phyloP scores from a whole-genome alignment of 2,329 filamentous ascomycete species.

The Alternaria viburni region DNA sequence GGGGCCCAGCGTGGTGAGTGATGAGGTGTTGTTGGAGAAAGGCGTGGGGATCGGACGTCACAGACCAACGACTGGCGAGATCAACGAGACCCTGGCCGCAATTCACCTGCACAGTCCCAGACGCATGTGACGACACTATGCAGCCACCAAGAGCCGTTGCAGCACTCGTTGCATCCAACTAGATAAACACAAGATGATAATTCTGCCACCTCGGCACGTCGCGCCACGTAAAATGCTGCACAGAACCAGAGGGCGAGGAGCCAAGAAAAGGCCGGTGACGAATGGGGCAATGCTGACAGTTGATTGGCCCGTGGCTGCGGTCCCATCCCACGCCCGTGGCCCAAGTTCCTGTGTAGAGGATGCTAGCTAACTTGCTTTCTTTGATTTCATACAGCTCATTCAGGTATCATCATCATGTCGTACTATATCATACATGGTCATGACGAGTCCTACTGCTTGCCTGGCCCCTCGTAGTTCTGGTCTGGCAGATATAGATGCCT shows the following conservation, averaged over 20 bases:
- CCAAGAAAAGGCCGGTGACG: neutral
- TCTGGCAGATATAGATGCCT: slow-evolving; percentile 96
- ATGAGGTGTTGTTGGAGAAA: slow-evolving; percentile 28
- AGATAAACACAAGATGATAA: neutral
- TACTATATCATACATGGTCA: too few species aligned
- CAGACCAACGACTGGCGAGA: slow-evolving; percentile 25
- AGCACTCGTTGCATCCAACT: neutral
- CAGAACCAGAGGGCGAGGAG: neutral
- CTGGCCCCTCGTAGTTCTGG: slow-evolving; percentile 77
- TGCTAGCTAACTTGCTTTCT: slow-evolving; percentile 3
- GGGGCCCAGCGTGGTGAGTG: slow-evolving; percentile 32
- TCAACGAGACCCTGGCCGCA: slow-evolving; percentile 25
- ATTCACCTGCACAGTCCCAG: slow-evolving; percentile 14
- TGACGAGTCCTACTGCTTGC: slow-evolving; percentile 52
- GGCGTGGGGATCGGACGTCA: slow-evolving; percentile 27
- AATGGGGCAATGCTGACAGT: slow-evolving; percentile 7
- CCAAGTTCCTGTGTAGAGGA: slow-evolving; percentile 4
- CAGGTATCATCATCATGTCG: too few species aligned
- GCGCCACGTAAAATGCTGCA: slow-evolving; percentile 7
- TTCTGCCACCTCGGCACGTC: neutral
- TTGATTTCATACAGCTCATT: slow-evolving; percentile 7
- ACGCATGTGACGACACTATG: slow-evolving; percentile 15
- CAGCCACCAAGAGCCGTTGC: neutral
- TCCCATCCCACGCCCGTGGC: slow-evolving; percentile 15
- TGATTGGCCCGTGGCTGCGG: slow-evolving; percentile 12